These are phyloP conservation scores for Besnoitia besnoiti DNA, from an alignment of 169 alveolate genomes.

Conservation along the genomic window DNA sequence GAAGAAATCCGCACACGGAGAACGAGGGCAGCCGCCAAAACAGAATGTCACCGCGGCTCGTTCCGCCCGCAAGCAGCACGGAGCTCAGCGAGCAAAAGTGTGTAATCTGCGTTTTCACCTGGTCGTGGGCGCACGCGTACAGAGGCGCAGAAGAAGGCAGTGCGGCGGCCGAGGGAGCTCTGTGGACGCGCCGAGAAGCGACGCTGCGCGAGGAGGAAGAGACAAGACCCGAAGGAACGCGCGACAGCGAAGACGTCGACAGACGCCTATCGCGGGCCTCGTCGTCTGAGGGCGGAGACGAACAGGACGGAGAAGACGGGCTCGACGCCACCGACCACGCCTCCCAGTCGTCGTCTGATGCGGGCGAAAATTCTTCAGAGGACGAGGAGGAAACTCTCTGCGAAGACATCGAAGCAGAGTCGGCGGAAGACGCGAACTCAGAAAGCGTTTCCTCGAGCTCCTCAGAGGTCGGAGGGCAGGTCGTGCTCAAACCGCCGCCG, in stretches of 20 bases:
- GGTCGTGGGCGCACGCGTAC: not conserved
- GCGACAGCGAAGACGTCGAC: not conserved
- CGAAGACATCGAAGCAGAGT: no score
- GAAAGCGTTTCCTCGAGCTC: not conserved
- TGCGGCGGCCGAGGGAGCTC: no score
- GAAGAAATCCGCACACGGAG: constrained; percentile 34
- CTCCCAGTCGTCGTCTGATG: not conserved
- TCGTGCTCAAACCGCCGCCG: not conserved
- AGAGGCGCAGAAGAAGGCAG: not conserved
- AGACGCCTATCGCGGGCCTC: not conserved
- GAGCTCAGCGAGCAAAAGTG: constrained; percentile 43
- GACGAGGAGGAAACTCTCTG: no score
- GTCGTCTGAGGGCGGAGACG: not conserved
- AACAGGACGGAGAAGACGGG: not conserved
- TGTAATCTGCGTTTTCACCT: constrained; percentile 14
- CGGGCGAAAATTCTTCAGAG: not conserved
- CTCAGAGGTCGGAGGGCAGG: not conserved
- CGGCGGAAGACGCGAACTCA: not conserved
- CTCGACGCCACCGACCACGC: not conserved
- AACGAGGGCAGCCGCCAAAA: constrained; percentile 46
- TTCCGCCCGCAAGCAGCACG: constrained; percentile 41
- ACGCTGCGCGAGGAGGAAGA: not conserved
- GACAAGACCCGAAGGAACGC: not conserved
- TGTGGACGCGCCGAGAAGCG: not conserved
- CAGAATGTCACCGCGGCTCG: constrained; percentile 53